Base-by-base conservation (phyloP, 2,329 filamentous ascomycete species). In the Thyridium curvatum region DNA sequence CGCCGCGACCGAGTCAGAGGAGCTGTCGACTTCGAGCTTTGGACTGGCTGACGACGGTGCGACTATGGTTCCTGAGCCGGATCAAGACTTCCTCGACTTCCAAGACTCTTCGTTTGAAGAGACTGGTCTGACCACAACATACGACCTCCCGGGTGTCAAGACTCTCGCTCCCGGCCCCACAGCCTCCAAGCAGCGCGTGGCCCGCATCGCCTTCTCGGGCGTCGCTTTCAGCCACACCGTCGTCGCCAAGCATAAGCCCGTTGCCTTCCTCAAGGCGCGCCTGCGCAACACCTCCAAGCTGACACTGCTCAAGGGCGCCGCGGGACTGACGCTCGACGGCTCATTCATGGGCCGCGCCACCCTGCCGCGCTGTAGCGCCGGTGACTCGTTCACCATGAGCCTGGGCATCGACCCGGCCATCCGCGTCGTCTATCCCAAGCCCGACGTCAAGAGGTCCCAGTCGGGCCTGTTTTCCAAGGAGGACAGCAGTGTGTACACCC, bases 381-480 rank as follows among this genome's bases (percentile, higher is more conserved):
- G 74, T 30, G 73, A 77, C 37, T 47, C 52, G 2, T 73, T 83
- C 52, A 61, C 57, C 16, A 59, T 83, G 2, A 64, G 64, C 35
- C 62, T 83, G 0, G 79, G 79, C n/a, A 62, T 80, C 5, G 78
- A 82, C 51, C 76, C 76, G 3, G 66, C 67, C 4, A 69, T 83
- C 48, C 55, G 53, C 37, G 68, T 82, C 17, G 56, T 56, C 12
- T 82, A 82, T 50, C 65, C 70, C 12, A 74, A 72, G 51, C 74
- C 76, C 0, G 69, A 71, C 5, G 68, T 79, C 21, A 66, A 68
- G 38, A 64, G 71, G 14, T 65, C 62, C 41, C 69, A 69, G 10
- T 64, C 62, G 4, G 74, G 73, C 4, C 56, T 79, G 39, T 75
- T 78, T 51, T 60, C 54, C 46, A 75, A 73, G 52, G 74, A 77